Evolutionary conservation across 371 early-diverging fungal species (phyloP).

Genomic region (Synchytrium microbalum): DNA sequence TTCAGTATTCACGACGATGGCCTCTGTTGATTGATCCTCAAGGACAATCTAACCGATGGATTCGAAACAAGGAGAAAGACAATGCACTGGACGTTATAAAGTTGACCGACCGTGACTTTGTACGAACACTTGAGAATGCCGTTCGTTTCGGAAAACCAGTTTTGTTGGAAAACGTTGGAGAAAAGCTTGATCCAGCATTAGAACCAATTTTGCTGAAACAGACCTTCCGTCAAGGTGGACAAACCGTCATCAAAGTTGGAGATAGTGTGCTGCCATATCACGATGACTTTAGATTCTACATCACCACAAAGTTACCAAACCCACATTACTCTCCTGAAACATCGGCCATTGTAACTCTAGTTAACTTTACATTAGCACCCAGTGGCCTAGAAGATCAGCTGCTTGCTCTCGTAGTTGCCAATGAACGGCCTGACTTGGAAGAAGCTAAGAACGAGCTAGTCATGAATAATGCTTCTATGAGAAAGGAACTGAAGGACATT

Average conservation of each 20-base stretch:
- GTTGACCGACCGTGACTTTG: slow-evolving; percentile 45
- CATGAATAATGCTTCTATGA: slow-evolving; percentile 51
- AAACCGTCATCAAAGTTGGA: slow-evolving; percentile 48
- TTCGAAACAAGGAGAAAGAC: slow-evolving; percentile 51
- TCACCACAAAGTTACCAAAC: slow-evolving; percentile 53
- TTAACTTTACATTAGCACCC: slow-evolving; percentile 54
- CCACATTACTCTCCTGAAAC: slow-evolving; percentile 54
- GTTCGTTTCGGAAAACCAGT: slow-evolving; percentile 54
- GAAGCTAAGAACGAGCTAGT: slow-evolving; percentile 51
- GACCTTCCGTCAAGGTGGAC: slow-evolving; percentile 48
- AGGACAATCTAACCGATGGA: slow-evolving; percentile 57
- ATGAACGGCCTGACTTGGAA: slow-evolving; percentile 52
- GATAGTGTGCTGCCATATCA: slow-evolving; percentile 53
- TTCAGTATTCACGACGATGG: slow-evolving; percentile 47
- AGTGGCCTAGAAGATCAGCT: slow-evolving; percentile 52
- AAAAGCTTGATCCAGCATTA: slow-evolving; percentile 48
- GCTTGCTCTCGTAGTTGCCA: slow-evolving; percentile 50
- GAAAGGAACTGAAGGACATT: slow-evolving; percentile 51
- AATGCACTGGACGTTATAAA: slow-evolving; percentile 45
- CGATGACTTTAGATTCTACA: slow-evolving; percentile 49
- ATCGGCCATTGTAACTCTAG: slow-evolving; percentile 44
- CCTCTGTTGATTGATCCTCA: slow-evolving; percentile 54
- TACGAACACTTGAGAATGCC: slow-evolving; percentile 50
- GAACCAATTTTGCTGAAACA: slow-evolving; percentile 48
- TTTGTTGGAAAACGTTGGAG: slow-evolving; percentile 45